Percentiles rank a stretch among this genome's conserved stretches.
Conservation (phyloP, 2,329 filamentous ascomycete species). For the Pleurostoma richardsiae region DNA sequence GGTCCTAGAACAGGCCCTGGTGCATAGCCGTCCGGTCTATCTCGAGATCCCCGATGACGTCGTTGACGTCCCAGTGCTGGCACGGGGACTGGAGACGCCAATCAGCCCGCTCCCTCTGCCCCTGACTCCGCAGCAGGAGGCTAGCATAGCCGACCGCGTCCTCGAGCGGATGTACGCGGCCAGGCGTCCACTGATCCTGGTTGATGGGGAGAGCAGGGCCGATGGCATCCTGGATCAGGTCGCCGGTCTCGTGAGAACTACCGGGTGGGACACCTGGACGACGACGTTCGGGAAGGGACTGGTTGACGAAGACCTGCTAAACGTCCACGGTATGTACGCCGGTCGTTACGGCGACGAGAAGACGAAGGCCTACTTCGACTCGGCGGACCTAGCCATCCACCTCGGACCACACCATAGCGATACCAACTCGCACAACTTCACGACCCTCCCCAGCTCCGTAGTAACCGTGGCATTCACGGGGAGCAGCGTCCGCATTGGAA, state of each 20-base stretch:
- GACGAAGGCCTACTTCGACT: constrained; percentile 28
- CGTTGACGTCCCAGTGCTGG: constrained; percentile 23
- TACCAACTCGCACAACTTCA: too few species aligned
- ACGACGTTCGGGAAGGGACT: constrained; percentile 44
- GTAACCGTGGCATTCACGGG: too few species aligned
- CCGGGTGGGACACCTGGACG: constrained; percentile 40
- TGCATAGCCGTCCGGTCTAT: constrained; percentile 50
- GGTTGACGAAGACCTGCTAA: constrained; percentile 38
- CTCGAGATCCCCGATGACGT: constrained; percentile 51
- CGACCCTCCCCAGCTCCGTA: too few species aligned
- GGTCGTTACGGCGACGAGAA: constrained; percentile 31
- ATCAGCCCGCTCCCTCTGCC: too few species aligned
- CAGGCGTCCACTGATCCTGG: constrained; percentile 42
- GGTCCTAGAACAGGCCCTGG: constrained; percentile 41
- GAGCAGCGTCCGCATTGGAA: too few species aligned
- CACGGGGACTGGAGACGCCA: too few species aligned
- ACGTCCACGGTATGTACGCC: constrained; percentile 43
- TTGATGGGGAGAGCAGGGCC: constrained; percentile 43
- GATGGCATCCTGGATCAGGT: constrained; percentile 34
- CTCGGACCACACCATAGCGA: constrained; percentile 36
- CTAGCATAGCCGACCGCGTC: too few species aligned
- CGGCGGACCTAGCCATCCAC: constrained; percentile 36
- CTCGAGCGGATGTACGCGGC: constrained; percentile 35
- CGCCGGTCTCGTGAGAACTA: constrained; percentile 34
- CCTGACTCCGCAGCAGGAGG: too few species aligned